Evolutionary conservation across 1,139 yeast species (phyloP).

Genomic region (Meyerozyma guilliermondii): DNA sequence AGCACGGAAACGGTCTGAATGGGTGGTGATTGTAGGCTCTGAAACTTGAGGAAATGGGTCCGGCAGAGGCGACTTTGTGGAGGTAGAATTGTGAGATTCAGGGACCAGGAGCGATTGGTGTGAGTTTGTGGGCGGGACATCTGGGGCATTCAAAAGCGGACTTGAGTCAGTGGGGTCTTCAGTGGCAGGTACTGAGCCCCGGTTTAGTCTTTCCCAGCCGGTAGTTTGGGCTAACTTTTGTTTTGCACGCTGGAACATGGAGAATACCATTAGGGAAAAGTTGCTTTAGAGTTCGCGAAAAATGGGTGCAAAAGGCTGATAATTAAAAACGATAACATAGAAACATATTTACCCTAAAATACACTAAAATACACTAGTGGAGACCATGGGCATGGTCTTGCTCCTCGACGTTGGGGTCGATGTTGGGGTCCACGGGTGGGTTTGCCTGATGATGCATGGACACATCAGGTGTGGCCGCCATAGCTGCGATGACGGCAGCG

Average conservation of each 20-base stretch:
- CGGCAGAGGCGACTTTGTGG: neutral
- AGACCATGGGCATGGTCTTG: conserved; percentile 36
- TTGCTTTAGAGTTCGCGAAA: neutral
- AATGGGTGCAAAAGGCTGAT: conserved; percentile 1
- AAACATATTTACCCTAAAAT: conserved; percentile 1
- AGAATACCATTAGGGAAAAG: neutral
- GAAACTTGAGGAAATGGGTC: neutral
- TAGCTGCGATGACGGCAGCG: conserved; percentile 45
- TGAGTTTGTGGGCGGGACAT: neutral
- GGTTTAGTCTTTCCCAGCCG: neutral
- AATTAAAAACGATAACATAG: neutral
- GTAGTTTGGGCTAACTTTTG: neutral
- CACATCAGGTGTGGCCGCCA: conserved; percentile 30
- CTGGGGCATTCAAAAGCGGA: neutral
- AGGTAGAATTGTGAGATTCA: neutral
- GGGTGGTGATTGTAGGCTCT: neutral
- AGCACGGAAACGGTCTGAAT: neutral
- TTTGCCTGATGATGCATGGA: conserved; percentile 16
- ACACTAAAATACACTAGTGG: conserved; percentile 2
- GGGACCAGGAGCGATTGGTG: neutral
- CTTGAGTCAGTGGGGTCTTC: neutral
- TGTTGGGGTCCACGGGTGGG: conserved; percentile 35
- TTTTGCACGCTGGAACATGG: neutral
- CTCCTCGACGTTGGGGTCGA: conserved; percentile 44
- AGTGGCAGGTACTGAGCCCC: too few relatives aligned